Percentiles rank a stretch among this genome's conserved stretches.
Evolutionary conservation across 176 grass and related monocot genomes (phyloP).

Genomic region (Ampelocalamus luodianensis): DNA sequence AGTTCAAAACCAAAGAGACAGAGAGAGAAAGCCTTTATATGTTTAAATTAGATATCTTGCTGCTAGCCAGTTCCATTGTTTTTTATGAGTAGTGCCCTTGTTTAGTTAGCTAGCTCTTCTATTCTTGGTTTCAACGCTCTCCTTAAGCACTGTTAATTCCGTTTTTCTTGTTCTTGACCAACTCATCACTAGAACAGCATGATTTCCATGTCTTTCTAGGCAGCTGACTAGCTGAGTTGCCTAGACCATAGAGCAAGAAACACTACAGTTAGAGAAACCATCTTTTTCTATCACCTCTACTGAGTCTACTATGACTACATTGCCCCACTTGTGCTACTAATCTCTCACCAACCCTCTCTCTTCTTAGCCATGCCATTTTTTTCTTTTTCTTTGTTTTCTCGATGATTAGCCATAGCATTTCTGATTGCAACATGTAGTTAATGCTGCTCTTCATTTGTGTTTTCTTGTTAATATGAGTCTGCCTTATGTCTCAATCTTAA

Average conservation of each 20-base stretch:
- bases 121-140: conserved; percentile 34
- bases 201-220: not conserved
- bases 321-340: not conserved
- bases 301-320: no score
- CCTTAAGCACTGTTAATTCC: not conserved
- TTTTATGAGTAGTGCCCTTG: not conserved
- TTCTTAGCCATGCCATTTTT: not conserved
- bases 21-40: not conserved
- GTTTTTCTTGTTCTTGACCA: conserved; percentile 23
- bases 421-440: conserved; percentile 42
- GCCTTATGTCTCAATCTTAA: conserved; percentile 36
- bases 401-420: conserved; percentile 22
- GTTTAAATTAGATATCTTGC: not conserved
- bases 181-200: not conserved
- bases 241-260: conserved; percentile 38
- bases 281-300: conserved; percentile 16
- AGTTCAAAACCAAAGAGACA: not conserved
- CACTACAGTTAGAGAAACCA: conserved; percentile 25
- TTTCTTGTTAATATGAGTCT: conserved; percentile 27
- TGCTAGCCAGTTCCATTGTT: not conserved
- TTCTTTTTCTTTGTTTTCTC: not conserved
- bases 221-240: not conserved
- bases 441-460: conserved; percentile 30
- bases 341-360: conserved; percentile 22
- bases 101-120: conserved; percentile 1